Evolutionary conservation across 345 rosid species (phyloP).

Genomic region (Citrus glauca): DNA sequence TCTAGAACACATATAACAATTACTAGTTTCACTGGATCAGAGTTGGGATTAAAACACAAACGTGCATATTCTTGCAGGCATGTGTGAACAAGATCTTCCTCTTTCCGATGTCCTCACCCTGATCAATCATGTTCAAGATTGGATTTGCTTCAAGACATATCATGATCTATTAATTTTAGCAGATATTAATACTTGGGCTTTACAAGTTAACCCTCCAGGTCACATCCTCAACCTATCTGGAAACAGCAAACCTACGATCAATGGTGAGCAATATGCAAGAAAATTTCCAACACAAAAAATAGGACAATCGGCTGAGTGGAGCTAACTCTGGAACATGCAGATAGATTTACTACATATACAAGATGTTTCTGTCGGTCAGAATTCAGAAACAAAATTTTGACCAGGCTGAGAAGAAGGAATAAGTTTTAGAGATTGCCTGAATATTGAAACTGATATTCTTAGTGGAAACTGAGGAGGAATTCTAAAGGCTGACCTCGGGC

Average conservation of each 20-base stretch:
- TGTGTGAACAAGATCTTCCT: background rate
- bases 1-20: background rate
- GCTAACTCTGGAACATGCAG: background rate
- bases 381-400: background rate
- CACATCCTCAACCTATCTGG: background rate
- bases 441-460: background rate
- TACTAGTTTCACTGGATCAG: background rate
- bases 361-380: background rate
- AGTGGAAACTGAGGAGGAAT: background rate
- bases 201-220: background rate
- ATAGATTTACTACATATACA: background rate
- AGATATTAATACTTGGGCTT: background rate
- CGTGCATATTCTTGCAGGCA: background rate
- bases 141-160: background rate
- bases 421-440: background rate
- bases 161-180: background rate
- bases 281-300: background rate
- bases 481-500: background rate
- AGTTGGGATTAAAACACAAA: background rate
- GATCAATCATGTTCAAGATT: background rate
- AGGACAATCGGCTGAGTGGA: background rate
- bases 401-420: background rate
- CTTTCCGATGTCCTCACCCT: background rate
- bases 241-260: background rate
- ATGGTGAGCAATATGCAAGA: background rate